phyloP scores from a whole-genome alignment of 768 basidiomycete genomes.

The Pleurotus platypus region DNA sequence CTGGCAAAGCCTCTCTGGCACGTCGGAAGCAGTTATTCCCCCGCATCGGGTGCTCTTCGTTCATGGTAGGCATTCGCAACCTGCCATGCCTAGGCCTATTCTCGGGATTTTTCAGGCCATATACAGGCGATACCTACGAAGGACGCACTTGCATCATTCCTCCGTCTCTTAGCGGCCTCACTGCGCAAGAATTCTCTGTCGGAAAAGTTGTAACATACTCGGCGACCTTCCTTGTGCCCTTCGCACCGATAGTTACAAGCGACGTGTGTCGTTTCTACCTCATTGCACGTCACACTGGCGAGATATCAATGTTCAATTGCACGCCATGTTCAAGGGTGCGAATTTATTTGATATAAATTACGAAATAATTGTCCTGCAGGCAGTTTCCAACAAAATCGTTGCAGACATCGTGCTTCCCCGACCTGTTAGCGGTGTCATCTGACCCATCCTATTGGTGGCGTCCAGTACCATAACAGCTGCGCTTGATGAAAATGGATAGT shows the following conservation, averaged over 20 bases:
- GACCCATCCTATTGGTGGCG: not conserved
- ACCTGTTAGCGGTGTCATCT: conserved; percentile 1
- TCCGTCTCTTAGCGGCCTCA: not conserved
- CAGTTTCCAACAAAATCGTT: not conserved
- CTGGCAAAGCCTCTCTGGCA: too few species aligned
- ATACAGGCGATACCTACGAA: not conserved
- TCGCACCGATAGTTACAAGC: not conserved
- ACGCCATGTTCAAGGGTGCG: conserved; percentile 5
- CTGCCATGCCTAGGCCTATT: not conserved
- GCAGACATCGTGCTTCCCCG: not conserved
- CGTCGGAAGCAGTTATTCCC: not conserved
- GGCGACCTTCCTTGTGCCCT: not conserved
- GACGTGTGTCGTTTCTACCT: not conserved
- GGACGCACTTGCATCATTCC: not conserved
- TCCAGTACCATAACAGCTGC: too few species aligned
- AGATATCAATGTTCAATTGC: not conserved
- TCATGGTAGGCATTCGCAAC: not conserved
- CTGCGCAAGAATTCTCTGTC: too few species aligned
- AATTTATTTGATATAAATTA: conserved; percentile 3
- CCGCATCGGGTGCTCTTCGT: not conserved
- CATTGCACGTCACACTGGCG: not conserved
- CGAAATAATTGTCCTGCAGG: conserved; percentile 2
- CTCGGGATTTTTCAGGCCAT: conserved; percentile 2
- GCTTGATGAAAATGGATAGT: too few species aligned
- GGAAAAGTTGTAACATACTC: not conserved